Conservation (phyloP, 306 rosid genomes). For the Calophaca sinica region DNA sequence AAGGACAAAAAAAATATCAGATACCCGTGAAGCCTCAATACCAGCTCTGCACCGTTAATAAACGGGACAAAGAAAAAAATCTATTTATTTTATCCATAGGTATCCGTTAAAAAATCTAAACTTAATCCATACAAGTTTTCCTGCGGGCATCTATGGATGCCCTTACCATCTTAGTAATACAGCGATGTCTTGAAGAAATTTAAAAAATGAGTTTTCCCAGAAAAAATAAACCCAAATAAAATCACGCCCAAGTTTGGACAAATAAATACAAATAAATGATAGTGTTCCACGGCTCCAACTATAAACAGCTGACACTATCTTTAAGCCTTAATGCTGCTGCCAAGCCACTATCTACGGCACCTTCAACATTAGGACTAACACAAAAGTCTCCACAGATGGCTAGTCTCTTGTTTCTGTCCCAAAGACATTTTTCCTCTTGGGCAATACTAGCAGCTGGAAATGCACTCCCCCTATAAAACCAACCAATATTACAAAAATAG, state of each 20-base stretch:
- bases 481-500: slow-evolving; percentile 30
- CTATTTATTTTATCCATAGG: too few species aligned
- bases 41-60: too few species aligned
- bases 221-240: too few species aligned
- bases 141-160: too few species aligned
- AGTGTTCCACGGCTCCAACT: slow-evolving; percentile 36
- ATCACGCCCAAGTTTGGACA: neutral
- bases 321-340: slow-evolving; percentile 81
- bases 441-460: slow-evolving; percentile 85
- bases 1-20: too few species aligned
- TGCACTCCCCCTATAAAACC: slow-evolving; percentile 81
- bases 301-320: slow-evolving; percentile 59
- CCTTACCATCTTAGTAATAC: slow-evolving; percentile 14
- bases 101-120: too few species aligned
- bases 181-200: neutral
- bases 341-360: slow-evolving; percentile 82
- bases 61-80: too few species aligned
- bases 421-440: slow-evolving; percentile 75
- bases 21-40: too few species aligned
- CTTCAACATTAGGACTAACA: slow-evolving; percentile 87
- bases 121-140: too few species aligned
- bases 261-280: neutral
- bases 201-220: neutral
- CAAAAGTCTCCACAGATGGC: slow-evolving; percentile 93
- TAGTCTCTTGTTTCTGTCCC: slow-evolving; percentile 77